These are phyloP conservation scores for Suhomyces yuchorum DNA, from an alignment of 1,139 yeast species.

Conservation along the genomic window DNA sequence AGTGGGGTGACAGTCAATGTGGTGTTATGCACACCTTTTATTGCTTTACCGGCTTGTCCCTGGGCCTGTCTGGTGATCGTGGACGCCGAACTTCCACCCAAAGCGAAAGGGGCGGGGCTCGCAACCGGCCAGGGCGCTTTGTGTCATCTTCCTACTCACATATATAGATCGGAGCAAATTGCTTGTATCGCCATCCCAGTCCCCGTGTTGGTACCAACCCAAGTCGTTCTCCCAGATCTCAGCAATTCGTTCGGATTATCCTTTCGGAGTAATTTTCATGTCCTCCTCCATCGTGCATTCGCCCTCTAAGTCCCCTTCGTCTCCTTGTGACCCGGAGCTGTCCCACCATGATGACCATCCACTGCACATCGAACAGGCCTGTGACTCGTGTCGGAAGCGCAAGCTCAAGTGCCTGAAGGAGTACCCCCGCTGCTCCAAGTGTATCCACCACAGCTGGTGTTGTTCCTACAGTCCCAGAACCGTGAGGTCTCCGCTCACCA, in stretches of 20 bases:
- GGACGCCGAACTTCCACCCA: conserved; percentile 10
- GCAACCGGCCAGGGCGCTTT: conserved; percentile 8
- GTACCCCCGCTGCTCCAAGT: conserved; percentile 74
- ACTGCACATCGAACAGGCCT: conserved; percentile 47
- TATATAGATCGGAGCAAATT: conserved; percentile 13
- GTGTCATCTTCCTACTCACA: conserved; percentile 10
- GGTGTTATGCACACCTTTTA: not conserved
- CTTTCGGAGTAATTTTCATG: not conserved
- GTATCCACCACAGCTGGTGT: conserved; percentile 70
- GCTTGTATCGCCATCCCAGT: conserved; percentile 2
- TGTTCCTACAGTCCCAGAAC: conserved; percentile 79
- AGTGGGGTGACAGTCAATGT: conserved; percentile 6
- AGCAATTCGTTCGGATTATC: not conserved
- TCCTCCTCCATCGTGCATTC: not conserved
- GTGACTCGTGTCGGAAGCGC: conserved; percentile 62
- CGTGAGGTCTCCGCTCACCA: conserved; percentile 76
- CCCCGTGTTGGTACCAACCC: not conserved
- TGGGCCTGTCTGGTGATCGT: conserved; percentile 10
- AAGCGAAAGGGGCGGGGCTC: conserved; percentile 4
- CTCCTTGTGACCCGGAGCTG: not conserved
- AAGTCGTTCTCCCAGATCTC: not conserved
- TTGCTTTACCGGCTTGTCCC: not conserved
- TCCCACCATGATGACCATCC: conserved; percentile 10
- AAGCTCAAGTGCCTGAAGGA: conserved; percentile 64
- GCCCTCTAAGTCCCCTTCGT: not conserved